Base-by-base conservation (phyloP, 2,329 filamentous ascomycete genomes). In the Diaporthe vaccinii region DNA sequence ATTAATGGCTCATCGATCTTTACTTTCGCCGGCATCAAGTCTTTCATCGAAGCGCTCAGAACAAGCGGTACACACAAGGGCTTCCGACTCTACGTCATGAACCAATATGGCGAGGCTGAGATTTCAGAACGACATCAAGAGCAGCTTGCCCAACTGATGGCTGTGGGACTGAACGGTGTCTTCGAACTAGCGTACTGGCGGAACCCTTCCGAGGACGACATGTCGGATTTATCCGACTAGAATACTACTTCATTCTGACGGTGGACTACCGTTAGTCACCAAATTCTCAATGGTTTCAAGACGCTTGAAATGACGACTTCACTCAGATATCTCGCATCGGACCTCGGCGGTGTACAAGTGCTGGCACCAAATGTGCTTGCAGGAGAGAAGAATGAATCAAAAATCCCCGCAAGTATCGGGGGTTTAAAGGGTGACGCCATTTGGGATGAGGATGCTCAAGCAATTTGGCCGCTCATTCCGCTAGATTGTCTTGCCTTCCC, bases 1-100 rank as follows among this genome's bases (percentile, higher is more conserved):
- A 87, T 93, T 57, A 87, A 86, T 51, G 90, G 89, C 3, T 82
- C 88, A 3, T 91, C 91, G 0, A 81, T 82, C 2, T 92, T 93
- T 80, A 89, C 88, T 0, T 83, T 83, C 4, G 80, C 85, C 6
- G 89, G 88, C 2, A 84, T 93, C 1, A 79, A 82, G n/a, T 62
- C 78, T 0, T 88, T 87, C 74, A 82, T 88, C 41, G 77, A 80
- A 9, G 79, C 74, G 4, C 80, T 89, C 9, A 80, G n/a, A 76
- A 77, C 3, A 75, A 76, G 28, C 58, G 75, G 10, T 41, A 61
- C 76, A 0, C 82, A 82, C 44, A 76, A 75, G 8, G 83, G 82
- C 1, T 79, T 86, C 25, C 79, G 76, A 15, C 62, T 86, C 14
- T 79, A 81, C 34, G 80, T 86, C 28, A 78, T 82, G 71, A 82